Conservation (phyloP, 1,284 basidiomycete genomes). For the Rugosomyces carneus region DNA sequence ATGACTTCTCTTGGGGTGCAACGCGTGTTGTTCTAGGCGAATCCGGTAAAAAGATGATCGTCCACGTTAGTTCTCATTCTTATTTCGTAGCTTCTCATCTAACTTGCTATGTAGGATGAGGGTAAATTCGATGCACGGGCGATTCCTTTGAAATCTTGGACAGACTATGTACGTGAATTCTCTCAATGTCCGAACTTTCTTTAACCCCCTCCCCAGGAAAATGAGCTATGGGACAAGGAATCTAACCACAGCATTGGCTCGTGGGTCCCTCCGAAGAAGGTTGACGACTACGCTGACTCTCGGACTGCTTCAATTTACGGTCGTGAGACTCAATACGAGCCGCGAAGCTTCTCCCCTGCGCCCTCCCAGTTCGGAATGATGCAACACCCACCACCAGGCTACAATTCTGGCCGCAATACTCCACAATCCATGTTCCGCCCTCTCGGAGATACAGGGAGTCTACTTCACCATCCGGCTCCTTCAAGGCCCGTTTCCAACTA, state of each 20-base stretch:
- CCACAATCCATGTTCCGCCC: constrained; percentile 46
- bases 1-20: constrained; percentile 98
- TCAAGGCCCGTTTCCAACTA: constrained; percentile 71
- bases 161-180: constrained; percentile 67
- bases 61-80: constrained; percentile 66
- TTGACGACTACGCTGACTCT: constrained; percentile 69
- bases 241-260: constrained; percentile 88
- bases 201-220: constrained; percentile 48
- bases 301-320: constrained; percentile 74
- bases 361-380: constrained; percentile 54
- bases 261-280: constrained; percentile 73
- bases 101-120: constrained; percentile 63
- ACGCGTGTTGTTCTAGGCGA: constrained; percentile 94
- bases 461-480: constrained; percentile 51
- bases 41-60: constrained; percentile 89
- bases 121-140: constrained; percentile 91
- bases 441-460: constrained; percentile 30
- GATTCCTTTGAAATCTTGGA: constrained; percentile 96
- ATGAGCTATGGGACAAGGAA: constrained; percentile 96
- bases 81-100: constrained; percentile 6
- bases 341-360: constrained; percentile 61
- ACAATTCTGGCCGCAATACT: constrained; percentile 74
- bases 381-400: constrained; percentile 50
- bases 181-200: constrained; percentile 3
- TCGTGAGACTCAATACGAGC: constrained; percentile 76